phyloP scores from a whole-genome alignment of 2,329 filamentous ascomycete genomes.

The Xylogone sp. region DNA sequence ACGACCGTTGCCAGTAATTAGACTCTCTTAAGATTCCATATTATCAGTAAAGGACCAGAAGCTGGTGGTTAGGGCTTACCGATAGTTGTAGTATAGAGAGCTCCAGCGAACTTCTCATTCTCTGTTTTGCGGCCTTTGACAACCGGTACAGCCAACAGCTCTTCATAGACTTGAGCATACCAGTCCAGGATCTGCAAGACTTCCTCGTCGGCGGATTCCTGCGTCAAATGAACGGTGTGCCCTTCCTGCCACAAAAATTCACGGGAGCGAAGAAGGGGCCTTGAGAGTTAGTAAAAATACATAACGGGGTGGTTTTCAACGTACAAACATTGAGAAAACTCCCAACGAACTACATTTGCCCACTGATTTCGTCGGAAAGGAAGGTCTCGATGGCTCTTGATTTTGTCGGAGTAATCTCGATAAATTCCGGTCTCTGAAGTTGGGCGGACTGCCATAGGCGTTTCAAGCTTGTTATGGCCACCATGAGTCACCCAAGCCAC shows the following conservation, averaged over 20 bases:
- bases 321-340: constrained; percentile 33
- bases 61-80: constrained; percentile 41
- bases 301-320: no score
- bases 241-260: constrained; percentile 98
- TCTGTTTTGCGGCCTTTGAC: constrained; percentile 85
- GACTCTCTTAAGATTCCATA: no score
- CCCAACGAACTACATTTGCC: constrained; percentile 93
- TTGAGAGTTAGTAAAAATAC: no score
- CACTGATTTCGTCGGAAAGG: constrained; percentile 95
- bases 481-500: constrained; percentile 80
- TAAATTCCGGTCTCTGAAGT: constrained; percentile 84
- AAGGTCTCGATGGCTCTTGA: constrained; percentile 91
- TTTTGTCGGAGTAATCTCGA: constrained; percentile 94
- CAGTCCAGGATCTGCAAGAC: constrained; percentile 90
- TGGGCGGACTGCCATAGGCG: constrained; percentile 63
- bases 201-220: constrained; percentile 76
- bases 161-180: constrained; percentile 88
- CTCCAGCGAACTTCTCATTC: constrained; percentile 97
- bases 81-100: constrained; percentile 93
- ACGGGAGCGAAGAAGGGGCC: constrained; percentile 55
- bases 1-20: no score
- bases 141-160: constrained; percentile 91
- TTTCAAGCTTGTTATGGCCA: constrained; percentile 90
- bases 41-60: neutral
- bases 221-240: constrained; percentile 76